Percentiles rank a stretch among this genome's conserved stretches.
Conservation (phyloP, 495 filamentous ascomycete genomes). For the Pyrenula aspistea region DNA sequence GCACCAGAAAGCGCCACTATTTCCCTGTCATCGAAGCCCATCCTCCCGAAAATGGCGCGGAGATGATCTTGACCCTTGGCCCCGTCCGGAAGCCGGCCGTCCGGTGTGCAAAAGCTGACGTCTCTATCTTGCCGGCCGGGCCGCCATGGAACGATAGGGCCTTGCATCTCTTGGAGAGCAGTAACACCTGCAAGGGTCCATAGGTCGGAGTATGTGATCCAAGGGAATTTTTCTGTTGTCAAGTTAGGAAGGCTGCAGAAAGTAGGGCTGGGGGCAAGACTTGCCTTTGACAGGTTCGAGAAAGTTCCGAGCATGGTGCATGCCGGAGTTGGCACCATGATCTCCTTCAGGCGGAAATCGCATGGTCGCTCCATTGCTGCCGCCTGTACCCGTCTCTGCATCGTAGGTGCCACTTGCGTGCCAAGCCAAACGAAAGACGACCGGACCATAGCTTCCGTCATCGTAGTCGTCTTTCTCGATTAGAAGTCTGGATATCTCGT, state of each 20-base stretch:
- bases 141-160: slow-evolving; percentile 78
- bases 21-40: slow-evolving; percentile 97
- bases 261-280: slow-evolving; percentile 7
- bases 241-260: slow-evolving; percentile 17
- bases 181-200: slow-evolving; percentile 84
- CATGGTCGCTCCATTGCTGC: slow-evolving; percentile 97
- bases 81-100: slow-evolving; percentile 90
- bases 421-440: slow-evolving; percentile 77
- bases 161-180: slow-evolving; percentile 91
- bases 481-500: slow-evolving; percentile 65
- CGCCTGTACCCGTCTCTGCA: slow-evolving; percentile 77
- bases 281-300: slow-evolving; percentile 76
- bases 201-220: slow-evolving; percentile 92
- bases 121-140: slow-evolving; percentile 79
- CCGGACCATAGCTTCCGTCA: slow-evolving; percentile 91
- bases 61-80: slow-evolving; percentile 71
- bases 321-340: slow-evolving; percentile 90
- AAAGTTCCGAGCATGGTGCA: slow-evolving; percentile 83
- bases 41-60: slow-evolving; percentile 86
- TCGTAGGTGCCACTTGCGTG: slow-evolving; percentile 85
- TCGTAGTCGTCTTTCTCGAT: slow-evolving; percentile 92
- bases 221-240: slow-evolving; percentile 64
- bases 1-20: slow-evolving; percentile 86
- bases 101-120: slow-evolving; percentile 78
- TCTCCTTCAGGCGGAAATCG: slow-evolving; percentile 83